Evolutionary conservation across 495 filamentous ascomycete genomes (phyloP), one percentile per base, ranked within the genome.

Genomic region (Neurospora sp.): DNA sequence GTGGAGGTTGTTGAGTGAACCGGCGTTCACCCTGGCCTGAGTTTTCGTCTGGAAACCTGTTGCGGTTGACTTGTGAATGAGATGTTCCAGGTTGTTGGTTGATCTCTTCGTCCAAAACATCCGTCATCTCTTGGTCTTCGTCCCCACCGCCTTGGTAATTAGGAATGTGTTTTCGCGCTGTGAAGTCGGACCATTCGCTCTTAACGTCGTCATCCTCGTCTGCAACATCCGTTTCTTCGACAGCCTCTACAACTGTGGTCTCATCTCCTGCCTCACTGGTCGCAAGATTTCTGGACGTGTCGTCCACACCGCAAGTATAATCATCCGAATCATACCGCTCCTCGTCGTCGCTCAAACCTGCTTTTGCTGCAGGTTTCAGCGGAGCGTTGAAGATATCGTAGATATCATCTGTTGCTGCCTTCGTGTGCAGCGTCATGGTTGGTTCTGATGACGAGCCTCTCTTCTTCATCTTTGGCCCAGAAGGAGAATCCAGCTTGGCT

Each of bases 341-440:
- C 7, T 92, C 91, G 69, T 88, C 88, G 24, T 88, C 89, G 75
- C 88, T 91, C 42, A 84, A 85, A 39, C 82, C 82, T 40, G 78
- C 80, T 13, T 84, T 78, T 39, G 76, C 75, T 4, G 76, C 76
- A 17, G 85, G 76, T 76, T 92, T 89, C 66, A 97, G 80, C 9
- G 96, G 95, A 69, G 96, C 93, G 77, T 96, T 98, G 83, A 99
- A 98, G 48, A 99, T 90, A 74, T 92, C 93, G 80, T 98, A 97
- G 69, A 99, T 98, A 75, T 98, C 96, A 78, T 98, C 94, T 69
- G 94, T 97, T 1, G 96, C 96, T 71, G 94, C 95, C 70, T 90
- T 93, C 21, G 96, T 99, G 78, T 98, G 93, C 75, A 99, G 88
- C 2, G 96, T 99, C 94, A 99, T 98, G 1, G 96, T 99, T 36